Evolutionary conservation across 768 basidiomycete species (phyloP), one percentile per base, ranked within the genome.

Genomic region (Kwoniella heveanensis): DNA sequence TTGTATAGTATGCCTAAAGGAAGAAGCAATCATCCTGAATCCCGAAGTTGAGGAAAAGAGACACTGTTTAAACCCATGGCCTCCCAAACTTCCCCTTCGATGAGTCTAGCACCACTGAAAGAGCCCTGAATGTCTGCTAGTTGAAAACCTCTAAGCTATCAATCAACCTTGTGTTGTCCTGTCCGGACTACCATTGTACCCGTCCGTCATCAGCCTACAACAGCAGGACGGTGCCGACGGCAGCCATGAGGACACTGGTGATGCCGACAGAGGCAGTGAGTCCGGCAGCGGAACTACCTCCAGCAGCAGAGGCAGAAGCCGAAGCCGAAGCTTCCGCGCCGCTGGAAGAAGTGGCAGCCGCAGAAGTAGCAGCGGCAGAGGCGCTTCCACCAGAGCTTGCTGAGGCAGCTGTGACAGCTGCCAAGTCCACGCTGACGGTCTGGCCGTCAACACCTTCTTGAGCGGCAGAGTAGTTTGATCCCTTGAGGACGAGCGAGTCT

Each of bases 261-360:
- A 19, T 7, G 6, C 39, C 39, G 3, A 44, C 39, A 9, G 39
- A 10, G 39, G 39, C 39, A 17, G 39, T 44, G 17, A 44, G 39
- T 3, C 39, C 39, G 17, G 39, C 39, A 19, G 39, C 39, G 17
- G 39, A 44, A 17, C 39, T 19, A 44, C 39, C 17, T 3, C 10
- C 39, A 17, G 39, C 9, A 44, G 39, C 15, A 7, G 39, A 44
- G 15, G 39, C 39, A 8, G 39, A 44, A 44, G 39, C 39, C 8
- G 39, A 44, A 19, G 39, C 39, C 39, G 73, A 69, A 54, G 73
- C 76, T 0, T 71, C 72, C 3, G 39, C 6, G 10, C 19, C 39
- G 15, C 39, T 17, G 48, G 65, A 67, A 51, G 65, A 67, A 13
- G 72, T 71, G 1, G 69, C 59, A 2, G 77, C 36, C 9, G 48